Evolutionary conservation across 1,139 yeast species (phyloP), one percentile per base, ranked within the genome.

Genomic region (Taphrina deformans): DNA sequence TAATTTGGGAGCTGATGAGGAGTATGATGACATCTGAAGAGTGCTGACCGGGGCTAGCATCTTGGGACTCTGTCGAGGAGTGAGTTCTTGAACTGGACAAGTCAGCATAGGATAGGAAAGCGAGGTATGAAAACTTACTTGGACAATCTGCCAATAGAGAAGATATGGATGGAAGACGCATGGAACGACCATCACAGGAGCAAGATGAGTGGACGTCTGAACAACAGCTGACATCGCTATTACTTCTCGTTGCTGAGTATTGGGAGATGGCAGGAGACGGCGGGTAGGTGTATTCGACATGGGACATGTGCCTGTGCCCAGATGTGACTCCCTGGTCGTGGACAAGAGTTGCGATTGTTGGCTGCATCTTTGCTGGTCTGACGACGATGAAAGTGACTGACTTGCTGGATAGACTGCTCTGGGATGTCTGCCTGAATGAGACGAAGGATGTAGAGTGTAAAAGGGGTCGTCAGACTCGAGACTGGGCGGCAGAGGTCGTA

Each of bases 41-140:
- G 9, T 31, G 31, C 7, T 31, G 21, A 14, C 21, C 9, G 53
- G 31, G 3, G 18, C 40, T 5, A 24, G 46, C 56, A 50, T 59
- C 51, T 50, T 53, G 18, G 48, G 63, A 40, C 55, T 51, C 35
- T 51, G 63, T 21, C 46, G 24, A 2, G 63, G 63, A 9, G 63
- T 59, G 7, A 45, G 38, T n/a, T 58, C 55, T 35, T 48, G 63
- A 27, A 31, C 56, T 59, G 21, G 31, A 26, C 29, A 26, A 12
- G n/a, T 21, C 29, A 27, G 35, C 31, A 29, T 10, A 5, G 12
- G 31, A 14, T 7, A 2, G 21, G 48, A 23, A 31, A 21, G 31
- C 7, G 33, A 14, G 16, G 29, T 5, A 45, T 31, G 18, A 33
- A 24, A 23, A 26, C 55, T 18, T 51, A 51, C 55, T 38, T 24